These are phyloP conservation scores for Coleophoma eucalyptorum DNA, from an alignment of 2,329 filamentous ascomycete genomes.

Conservation along the genomic window DNA sequence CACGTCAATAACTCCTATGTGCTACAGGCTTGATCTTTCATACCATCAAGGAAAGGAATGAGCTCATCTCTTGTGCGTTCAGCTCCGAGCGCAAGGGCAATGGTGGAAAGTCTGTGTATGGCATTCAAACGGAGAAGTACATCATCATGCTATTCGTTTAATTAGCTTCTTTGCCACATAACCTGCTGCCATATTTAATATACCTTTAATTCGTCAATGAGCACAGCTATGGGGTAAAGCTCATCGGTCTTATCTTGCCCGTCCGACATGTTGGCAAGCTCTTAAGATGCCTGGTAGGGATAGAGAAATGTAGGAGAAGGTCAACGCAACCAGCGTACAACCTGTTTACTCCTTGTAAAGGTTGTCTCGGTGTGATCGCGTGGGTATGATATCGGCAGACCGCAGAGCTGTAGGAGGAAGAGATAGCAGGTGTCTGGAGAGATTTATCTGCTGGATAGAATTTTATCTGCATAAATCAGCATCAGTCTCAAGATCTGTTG, in stretches of 20 bases:
- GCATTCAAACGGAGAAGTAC: constrained; percentile 96
- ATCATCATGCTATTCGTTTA: constrained; percentile 78
- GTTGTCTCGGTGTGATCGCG: not conserved
- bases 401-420: not conserved
- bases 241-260: constrained; percentile 90
- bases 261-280: constrained; percentile 72
- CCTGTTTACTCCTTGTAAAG: constrained; percentile 23
- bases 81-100: constrained; percentile 90
- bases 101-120: constrained; percentile 96
- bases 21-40: constrained; percentile 32
- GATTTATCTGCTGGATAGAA: too few species aligned
- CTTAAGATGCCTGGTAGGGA: constrained; percentile 20
- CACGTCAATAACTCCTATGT: constrained; percentile 8
- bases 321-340: constrained; percentile 22
- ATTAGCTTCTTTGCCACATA: constrained; percentile 17
- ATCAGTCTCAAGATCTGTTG: not conserved
- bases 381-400: not conserved
- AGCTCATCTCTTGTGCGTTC: constrained; percentile 98
- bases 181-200: constrained; percentile 12
- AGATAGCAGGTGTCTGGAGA: not conserved
- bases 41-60: constrained; percentile 98
- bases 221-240: constrained; percentile 98
- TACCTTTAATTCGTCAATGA: constrained; percentile 99
- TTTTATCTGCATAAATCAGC: too few species aligned
- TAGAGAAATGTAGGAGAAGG: constrained; percentile 25